Evolutionary conservation across 2,329 filamentous ascomycete species (phyloP).

Genomic region (Onygena corvina): DNA sequence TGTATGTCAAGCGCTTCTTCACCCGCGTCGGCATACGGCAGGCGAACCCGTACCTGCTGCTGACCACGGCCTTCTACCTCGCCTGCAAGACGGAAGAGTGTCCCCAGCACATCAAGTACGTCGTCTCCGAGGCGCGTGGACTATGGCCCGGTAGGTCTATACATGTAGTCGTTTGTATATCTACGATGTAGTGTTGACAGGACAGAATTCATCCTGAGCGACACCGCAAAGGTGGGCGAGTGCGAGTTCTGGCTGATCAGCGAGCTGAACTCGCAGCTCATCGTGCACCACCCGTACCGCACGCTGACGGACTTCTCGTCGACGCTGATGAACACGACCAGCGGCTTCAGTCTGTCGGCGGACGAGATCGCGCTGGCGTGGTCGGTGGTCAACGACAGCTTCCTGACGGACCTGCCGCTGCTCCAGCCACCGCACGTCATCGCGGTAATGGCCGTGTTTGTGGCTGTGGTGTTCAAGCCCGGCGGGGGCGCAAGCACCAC

Average conservation of each 20-base stretch:
- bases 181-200: conserved; percentile 3
- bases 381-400: conserved; percentile 82
- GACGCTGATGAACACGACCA: conserved; percentile 1
- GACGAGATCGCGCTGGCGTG: conserved; percentile 70
- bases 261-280: conserved; percentile 79
- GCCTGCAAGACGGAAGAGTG: conserved; percentile 98
- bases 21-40: conserved; percentile 77
- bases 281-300: conserved; percentile 82
- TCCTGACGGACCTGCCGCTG: conserved; percentile 80
- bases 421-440: conserved; percentile 77
- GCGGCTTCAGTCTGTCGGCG: conserved; percentile 50
- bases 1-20: conserved; percentile 93
- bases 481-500: background rate
- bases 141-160: conserved; percentile 57
- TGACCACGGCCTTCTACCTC: conserved; percentile 87
- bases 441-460: conserved; percentile 72
- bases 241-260: conserved; percentile 89
- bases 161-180: conserved; percentile 7
- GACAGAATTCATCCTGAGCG: conserved; percentile 56
- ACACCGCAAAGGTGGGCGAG: conserved; percentile 76
- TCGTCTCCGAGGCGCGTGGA: conserved; percentile 73
- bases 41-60: conserved; percentile 84
- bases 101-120: conserved; percentile 86
- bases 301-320: conserved; percentile 59
- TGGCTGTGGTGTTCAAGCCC: conserved; percentile 58